Evolutionary conservation across 2,329 filamentous ascomycete genomes (phyloP).

Genomic region (Cladosporium sp.): DNA sequence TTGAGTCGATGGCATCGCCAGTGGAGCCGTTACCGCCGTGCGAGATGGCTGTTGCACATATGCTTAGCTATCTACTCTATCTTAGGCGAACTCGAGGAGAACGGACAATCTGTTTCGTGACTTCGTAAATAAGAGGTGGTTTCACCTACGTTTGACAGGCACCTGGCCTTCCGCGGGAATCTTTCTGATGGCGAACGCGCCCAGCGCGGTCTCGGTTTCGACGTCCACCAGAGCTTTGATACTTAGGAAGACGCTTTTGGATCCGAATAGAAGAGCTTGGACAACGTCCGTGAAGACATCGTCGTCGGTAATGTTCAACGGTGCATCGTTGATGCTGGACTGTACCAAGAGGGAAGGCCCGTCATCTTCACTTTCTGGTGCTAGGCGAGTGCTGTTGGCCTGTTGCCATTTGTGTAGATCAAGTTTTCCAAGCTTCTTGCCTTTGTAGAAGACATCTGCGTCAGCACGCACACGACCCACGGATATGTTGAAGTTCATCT

Average conservation of each 20-base stretch:
- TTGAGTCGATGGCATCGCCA: constrained; percentile 11
- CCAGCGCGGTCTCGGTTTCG: constrained; percentile 77
- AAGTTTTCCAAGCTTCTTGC: constrained; percentile 76
- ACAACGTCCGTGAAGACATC: constrained; percentile 79
- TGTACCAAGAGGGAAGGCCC: constrained; percentile 70
- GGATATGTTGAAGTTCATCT: constrained; percentile 83
- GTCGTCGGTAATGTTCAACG: constrained; percentile 78
- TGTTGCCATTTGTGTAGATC: constrained; percentile 80
- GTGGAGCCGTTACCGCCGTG: constrained; percentile 12
- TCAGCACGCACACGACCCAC: constrained; percentile 75
- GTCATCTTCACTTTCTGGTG: constrained; percentile 55
- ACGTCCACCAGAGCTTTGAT: constrained; percentile 82
- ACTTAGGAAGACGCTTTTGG: constrained; percentile 67
- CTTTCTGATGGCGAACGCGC: constrained; percentile 75
- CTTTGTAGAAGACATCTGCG: constrained; percentile 78
- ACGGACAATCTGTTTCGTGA: constrained; percentile 21
- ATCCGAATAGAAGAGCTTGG: constrained; percentile 76
- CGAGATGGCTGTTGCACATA: constrained; percentile 23
- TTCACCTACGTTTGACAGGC: constrained; percentile 86
- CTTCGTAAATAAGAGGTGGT: constrained; percentile 14
- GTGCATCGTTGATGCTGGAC: constrained; percentile 75
- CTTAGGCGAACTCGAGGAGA: constrained; percentile 19
- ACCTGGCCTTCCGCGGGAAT: constrained; percentile 83
- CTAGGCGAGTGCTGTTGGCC: constrained; percentile 75
- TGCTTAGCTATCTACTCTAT: constrained; percentile 34